These are phyloP conservation scores for Balakata baccata DNA, from an alignment of 345 rosid species.

Conservation along the genomic window DNA sequence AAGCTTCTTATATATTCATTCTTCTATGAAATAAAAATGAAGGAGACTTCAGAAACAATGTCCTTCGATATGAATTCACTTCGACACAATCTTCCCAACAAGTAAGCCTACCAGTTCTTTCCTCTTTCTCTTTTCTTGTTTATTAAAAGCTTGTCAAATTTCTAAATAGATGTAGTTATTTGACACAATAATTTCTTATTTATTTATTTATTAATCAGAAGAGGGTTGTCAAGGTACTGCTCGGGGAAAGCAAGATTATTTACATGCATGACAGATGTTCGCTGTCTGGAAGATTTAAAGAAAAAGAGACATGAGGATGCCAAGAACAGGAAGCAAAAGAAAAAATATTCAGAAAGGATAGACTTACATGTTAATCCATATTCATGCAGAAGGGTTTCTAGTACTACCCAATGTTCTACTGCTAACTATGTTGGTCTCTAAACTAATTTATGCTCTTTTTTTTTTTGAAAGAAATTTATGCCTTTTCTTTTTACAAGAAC, in stretches of 20 bases:
- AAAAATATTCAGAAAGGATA: slow-evolving; percentile 20
- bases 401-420: slow-evolving; percentile 39
- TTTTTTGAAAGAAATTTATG: too few relatives aligned
- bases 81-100: slow-evolving; percentile 55
- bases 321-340: slow-evolving; percentile 56
- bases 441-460: too few relatives aligned
- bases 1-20: too few relatives aligned
- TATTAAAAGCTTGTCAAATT: too few relatives aligned
- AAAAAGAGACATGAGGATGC: slow-evolving; percentile 47
- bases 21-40: too few relatives aligned
- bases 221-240: slow-evolving; percentile 72
- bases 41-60: too few relatives aligned
- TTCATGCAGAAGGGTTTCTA: slow-evolving; percentile 49
- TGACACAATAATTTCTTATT: too few relatives aligned
- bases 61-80: slow-evolving; percentile 52
- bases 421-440: slow-evolving; percentile 26
- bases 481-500: too few relatives aligned
- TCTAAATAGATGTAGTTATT: too few relatives aligned
- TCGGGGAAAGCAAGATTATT: slow-evolving; percentile 74
- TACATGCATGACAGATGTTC: slow-evolving; percentile 60
- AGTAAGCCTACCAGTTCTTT: slow-evolving; percentile 26
- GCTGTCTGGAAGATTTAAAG: slow-evolving; percentile 64
- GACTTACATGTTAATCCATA: slow-evolving; percentile 32
- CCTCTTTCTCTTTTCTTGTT: too few relatives aligned
- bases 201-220: slow-evolving; percentile 31